Conservation (phyloP, 164 flowering plant genomes). For the Amborella trichopoda region DNA sequence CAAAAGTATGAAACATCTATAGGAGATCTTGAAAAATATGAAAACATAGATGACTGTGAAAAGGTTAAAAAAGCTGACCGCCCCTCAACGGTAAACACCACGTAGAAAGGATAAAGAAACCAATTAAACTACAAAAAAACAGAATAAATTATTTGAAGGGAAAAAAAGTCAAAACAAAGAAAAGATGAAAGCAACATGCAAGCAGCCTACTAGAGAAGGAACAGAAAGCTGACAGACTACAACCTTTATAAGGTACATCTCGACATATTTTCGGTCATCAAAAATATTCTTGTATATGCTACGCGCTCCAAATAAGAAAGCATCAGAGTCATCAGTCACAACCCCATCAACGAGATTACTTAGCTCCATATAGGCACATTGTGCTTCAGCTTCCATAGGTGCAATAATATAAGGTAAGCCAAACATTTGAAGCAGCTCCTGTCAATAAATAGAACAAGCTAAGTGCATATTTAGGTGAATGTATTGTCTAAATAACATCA, state of each 20-base stretch:
- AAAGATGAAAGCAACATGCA: not conserved
- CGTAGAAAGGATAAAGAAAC: too few relatives aligned
- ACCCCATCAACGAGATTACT: slow-evolving; percentile 88
- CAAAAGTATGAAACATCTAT: too few relatives aligned
- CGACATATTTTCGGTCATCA: slow-evolving; percentile 95
- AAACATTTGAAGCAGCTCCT: slow-evolving; percentile 97
- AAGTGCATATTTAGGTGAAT: not conserved
- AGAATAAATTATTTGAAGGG: not conserved
- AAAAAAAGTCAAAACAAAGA: not conserved
- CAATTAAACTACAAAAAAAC: not conserved
- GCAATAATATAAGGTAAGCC: slow-evolving; percentile 95
- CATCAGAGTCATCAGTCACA: slow-evolving; percentile 98
- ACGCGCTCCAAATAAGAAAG: slow-evolving; percentile 87
- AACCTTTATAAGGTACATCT: slow-evolving; percentile 95
- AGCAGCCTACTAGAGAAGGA: too few relatives aligned
- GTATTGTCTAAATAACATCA: too few relatives aligned
- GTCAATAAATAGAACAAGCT: slow-evolving; percentile 2
- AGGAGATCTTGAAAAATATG: too few relatives aligned
- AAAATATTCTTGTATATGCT: slow-evolving; percentile 93
- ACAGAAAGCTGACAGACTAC: slow-evolving; percentile 7
- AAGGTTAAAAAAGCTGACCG: too few relatives aligned
- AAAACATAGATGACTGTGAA: too few relatives aligned
- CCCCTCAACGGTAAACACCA: too few relatives aligned
- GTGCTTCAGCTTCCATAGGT: slow-evolving; percentile 99
- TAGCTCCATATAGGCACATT: slow-evolving; percentile 87